Percentiles rank a stretch among this genome's conserved stretches.
Conservation (phyloP, 2,329 filamentous ascomycete genomes). For the Penicillium sp. region DNA sequence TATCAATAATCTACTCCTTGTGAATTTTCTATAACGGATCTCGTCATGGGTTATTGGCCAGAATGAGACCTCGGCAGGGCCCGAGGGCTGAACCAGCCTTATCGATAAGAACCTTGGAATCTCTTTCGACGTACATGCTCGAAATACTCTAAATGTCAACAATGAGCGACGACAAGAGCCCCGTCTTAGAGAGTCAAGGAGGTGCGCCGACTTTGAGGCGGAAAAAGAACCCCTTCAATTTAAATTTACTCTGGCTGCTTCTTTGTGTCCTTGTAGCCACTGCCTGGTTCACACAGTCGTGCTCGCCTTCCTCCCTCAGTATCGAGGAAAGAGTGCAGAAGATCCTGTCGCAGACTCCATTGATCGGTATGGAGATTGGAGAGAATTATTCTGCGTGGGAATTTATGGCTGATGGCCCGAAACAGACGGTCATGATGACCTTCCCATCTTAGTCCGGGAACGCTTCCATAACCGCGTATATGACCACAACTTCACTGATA, state of each 20-base stretch:
- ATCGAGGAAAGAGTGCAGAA: conserved; percentile 40
- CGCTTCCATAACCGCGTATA: conserved; percentile 76
- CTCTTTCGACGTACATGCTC: background rate
- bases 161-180: conserved; percentile 2
- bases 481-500: conserved; percentile 65
- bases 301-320: conserved; percentile 11
- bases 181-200: background rate
- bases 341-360: conserved; percentile 46
- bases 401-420: background rate
- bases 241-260: conserved; percentile 7
- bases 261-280: conserved; percentile 8
- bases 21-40: background rate
- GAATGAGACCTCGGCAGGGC: background rate
- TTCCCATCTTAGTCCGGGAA: conserved; percentile 69
- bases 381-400: background rate
- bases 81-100: background rate
- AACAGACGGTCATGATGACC: conserved; percentile 84
- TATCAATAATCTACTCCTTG: too few relatives aligned
- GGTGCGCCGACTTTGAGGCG: background rate
- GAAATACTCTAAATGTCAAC: background rate
- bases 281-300: conserved; percentile 14
- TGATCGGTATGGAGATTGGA: conserved; percentile 42
- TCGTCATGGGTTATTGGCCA: background rate
- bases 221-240: background rate
- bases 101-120: background rate